Conservation (phyloP, 208 protist species). For the Perkinsela sp. region DNA sequence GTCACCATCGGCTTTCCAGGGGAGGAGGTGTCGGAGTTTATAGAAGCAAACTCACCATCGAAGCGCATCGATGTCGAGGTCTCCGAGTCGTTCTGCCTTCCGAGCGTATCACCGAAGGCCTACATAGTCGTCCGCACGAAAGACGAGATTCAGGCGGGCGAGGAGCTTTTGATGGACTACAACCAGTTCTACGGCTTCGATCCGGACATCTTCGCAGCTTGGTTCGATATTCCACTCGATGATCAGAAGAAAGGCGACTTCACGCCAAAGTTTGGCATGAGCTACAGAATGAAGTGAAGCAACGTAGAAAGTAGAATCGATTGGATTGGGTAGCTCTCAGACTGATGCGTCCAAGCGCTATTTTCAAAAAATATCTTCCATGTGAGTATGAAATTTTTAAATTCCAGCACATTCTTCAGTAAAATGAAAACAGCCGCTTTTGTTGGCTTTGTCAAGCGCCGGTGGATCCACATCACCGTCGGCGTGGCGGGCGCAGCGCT, state of each 20-base stretch:
- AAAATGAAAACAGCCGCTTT: neutral
- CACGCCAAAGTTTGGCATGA: too few relatives aligned
- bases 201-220: neutral
- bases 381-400: too few relatives aligned
- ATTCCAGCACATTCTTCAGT: too few relatives aligned
- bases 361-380: too few relatives aligned
- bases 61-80: neutral
- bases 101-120: neutral
- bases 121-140: neutral
- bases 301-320: too few relatives aligned
- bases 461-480: neutral
- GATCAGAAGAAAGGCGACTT: too few relatives aligned
- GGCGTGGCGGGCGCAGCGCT: neutral
- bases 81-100: neutral
- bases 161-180: neutral
- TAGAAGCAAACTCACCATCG: neutral
- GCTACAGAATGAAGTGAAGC: too few relatives aligned
- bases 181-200: neutral
- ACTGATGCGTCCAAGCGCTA: too few relatives aligned
- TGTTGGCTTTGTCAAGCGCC: neutral
- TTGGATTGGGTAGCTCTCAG: too few relatives aligned
- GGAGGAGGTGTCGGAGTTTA: neutral
- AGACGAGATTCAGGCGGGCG: neutral
- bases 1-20: neutral
- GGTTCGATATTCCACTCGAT: conserved; percentile 1